phyloP scores from a whole-genome alignment of 176 grass and related monocot species.

The Saccharum officinarum region DNA sequence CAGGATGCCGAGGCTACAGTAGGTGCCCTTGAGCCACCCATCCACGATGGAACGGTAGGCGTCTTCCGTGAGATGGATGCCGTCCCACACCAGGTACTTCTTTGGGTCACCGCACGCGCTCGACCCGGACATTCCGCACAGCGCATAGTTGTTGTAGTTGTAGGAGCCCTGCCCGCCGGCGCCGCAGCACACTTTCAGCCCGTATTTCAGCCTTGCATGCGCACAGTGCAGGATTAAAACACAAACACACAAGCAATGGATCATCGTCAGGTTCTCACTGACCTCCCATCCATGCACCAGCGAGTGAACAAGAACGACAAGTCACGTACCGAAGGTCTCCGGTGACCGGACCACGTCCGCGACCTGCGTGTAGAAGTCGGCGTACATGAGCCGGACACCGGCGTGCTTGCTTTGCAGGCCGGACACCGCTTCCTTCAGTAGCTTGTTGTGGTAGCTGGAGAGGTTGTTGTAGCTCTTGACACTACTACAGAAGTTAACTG shows the following conservation, averaged over 20 bases:
- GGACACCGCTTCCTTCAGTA: slow-evolving; percentile 48
- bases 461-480: slow-evolving; percentile 60
- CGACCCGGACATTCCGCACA: slow-evolving; percentile 50
- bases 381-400: slow-evolving; percentile 62
- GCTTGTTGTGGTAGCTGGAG: slow-evolving; percentile 63
- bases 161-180: slow-evolving; percentile 54
- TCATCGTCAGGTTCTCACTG: too few relatives aligned
- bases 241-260: too few relatives aligned
- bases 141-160: slow-evolving; percentile 64
- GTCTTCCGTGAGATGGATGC: slow-evolving; percentile 73
- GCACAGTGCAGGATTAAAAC: too few relatives aligned
- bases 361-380: slow-evolving; percentile 67
- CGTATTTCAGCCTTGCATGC: slow-evolving; percentile 42
- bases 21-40: slow-evolving; percentile 64
- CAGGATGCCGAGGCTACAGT: slow-evolving; percentile 50
- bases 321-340: slow-evolving; percentile 61
- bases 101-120: slow-evolving; percentile 48
- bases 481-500: too few relatives aligned
- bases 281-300: too few relatives aligned
- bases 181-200: slow-evolving; percentile 66
- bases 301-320: too few relatives aligned
- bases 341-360: slow-evolving; percentile 61
- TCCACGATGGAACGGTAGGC: slow-evolving; percentile 55
- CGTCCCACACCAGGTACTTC: slow-evolving; percentile 74
- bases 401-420: slow-evolving; percentile 52